A percentile compares a stretch with the other conserved stretches of the same genome.
Evolutionary conservation across 73 alveolate genomes (phyloP).

Genomic region (Paramecium tetraurelia): DNA sequence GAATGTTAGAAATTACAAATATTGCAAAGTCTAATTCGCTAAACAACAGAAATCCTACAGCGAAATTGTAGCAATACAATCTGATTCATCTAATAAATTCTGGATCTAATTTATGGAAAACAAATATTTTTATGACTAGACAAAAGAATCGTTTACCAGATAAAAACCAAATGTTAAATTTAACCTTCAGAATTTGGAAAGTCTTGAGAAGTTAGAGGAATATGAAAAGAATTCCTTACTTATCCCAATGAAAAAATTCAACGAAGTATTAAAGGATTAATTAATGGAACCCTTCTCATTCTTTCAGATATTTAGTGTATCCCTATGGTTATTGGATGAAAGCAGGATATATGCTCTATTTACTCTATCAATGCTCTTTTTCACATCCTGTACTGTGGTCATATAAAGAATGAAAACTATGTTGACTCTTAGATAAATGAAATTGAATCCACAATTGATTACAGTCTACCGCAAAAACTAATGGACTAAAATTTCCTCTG

Average conservation of each 20-base stretch:
- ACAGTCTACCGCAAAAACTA: conserved; percentile 75
- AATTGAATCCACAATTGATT: conserved; percentile 86
- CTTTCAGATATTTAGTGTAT: conserved; percentile 92
- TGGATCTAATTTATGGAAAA: conserved; percentile 50
- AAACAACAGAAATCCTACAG: background rate
- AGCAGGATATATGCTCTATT: conserved; percentile 92
- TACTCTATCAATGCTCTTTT: conserved; percentile 85
- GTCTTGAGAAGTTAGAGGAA: background rate
- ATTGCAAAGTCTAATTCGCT: background rate
- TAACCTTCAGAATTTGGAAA: background rate
- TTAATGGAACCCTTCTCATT: conserved; percentile 91
- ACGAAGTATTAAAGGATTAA: conserved; percentile 57
- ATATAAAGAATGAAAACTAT: conserved; percentile 90
- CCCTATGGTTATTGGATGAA: conserved; percentile 97
- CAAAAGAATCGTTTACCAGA: background rate
- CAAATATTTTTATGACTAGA: conserved; percentile 34
- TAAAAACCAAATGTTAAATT: conserved; percentile 34
- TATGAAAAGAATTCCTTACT: conserved; percentile 52
- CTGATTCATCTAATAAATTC: background rate
- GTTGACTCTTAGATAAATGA: conserved; percentile 92
- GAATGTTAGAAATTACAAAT: background rate
- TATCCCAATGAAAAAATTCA: conserved; percentile 55
- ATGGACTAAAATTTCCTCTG: conserved; percentile 83
- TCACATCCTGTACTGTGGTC: conserved; percentile 93
- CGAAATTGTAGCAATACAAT: background rate